A percentile compares a stretch with the other conserved stretches of the same genome.
phyloP scores from a whole-genome alignment of 495 filamentous ascomycete genomes.

The Recurvomyces mirabilis region DNA sequence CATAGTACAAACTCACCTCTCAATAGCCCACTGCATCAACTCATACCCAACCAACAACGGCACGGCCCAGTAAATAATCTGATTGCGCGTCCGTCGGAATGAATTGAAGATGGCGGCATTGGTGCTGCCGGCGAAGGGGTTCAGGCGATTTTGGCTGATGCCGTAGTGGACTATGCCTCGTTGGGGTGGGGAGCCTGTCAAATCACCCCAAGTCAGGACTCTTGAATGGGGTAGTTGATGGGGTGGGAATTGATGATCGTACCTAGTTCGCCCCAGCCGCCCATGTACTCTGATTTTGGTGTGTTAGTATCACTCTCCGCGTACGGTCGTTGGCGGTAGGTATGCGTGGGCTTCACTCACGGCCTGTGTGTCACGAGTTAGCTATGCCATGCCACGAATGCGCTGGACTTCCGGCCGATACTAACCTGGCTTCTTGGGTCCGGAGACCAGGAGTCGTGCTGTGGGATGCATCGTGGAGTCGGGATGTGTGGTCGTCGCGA shows the following conservation, averaged over 20 bases:
- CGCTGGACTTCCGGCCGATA: too few species aligned
- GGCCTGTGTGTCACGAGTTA: too few species aligned
- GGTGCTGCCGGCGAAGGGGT: constrained; percentile 41
- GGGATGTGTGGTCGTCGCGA: too few species aligned
- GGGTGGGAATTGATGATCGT: background rate
- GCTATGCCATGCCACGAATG: too few species aligned
- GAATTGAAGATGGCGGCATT: constrained; percentile 53
- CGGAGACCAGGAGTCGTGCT: background rate
- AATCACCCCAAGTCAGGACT: background rate
- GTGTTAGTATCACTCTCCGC: too few species aligned
- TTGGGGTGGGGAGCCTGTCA: constrained; percentile 32
- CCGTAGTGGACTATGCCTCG: constrained; percentile 47
- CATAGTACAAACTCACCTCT: constrained; percentile 70
- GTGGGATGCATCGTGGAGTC: too few species aligned
- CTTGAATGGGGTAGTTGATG: background rate
- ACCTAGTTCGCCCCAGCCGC: constrained; percentile 74
- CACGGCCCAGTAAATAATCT: constrained; percentile 75
- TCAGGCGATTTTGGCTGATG: constrained; percentile 41
- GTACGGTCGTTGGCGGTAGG: too few species aligned
- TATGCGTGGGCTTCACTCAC: too few species aligned
- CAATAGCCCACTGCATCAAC: constrained; percentile 73
- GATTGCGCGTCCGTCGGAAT: constrained; percentile 46
- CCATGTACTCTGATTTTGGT: constrained; percentile 46
- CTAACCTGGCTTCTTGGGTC: background rate
- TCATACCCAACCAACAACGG: constrained; percentile 65